Conservation (phyloP, 306 rosid genomes). For the Canavalia ensiformis region DNA sequence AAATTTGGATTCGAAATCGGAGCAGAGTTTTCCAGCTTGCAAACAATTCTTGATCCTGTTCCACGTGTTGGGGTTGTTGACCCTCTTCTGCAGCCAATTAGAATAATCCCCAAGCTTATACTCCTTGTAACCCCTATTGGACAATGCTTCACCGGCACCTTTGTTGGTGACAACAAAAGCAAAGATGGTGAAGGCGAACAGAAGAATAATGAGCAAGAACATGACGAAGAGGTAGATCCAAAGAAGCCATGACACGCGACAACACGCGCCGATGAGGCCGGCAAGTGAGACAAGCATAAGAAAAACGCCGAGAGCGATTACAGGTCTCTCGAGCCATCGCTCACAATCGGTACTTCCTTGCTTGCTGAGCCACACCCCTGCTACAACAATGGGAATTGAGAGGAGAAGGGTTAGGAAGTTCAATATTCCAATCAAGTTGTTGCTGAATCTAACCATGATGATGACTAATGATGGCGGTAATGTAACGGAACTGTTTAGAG, state of each 20-base stretch:
- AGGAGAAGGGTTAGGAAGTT: constrained; percentile 72
- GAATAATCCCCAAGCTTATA: constrained; percentile 89
- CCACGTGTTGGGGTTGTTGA: constrained; percentile 64
- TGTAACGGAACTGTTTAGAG: not conserved
- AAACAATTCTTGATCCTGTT: constrained; percentile 73
- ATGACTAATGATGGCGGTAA: not conserved
- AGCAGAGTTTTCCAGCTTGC: constrained; percentile 63
- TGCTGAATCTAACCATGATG: constrained; percentile 60
- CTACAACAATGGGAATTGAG: constrained; percentile 71
- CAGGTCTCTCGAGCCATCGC: constrained; percentile 68
- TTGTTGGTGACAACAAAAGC: constrained; percentile 74
- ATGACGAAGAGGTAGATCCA: constrained; percentile 81
- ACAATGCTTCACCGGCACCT: constrained; percentile 66
- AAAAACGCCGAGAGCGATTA: constrained; percentile 70
- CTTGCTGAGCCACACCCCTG: constrained; percentile 72
- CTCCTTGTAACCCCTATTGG: constrained; percentile 69
- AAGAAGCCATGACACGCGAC: constrained; percentile 71
- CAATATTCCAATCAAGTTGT: constrained; percentile 70
- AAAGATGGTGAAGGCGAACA: constrained; percentile 71
- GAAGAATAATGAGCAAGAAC: constrained; percentile 78
- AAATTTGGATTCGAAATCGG: constrained; percentile 19
- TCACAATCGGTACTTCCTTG: constrained; percentile 75
- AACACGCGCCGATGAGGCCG: constrained; percentile 84
- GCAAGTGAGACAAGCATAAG: constrained; percentile 72
- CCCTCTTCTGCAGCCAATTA: constrained; percentile 81